phyloP scores from a whole-genome alignment of 257 asterid genomes.

The Plectranthus barbatus region DNA sequence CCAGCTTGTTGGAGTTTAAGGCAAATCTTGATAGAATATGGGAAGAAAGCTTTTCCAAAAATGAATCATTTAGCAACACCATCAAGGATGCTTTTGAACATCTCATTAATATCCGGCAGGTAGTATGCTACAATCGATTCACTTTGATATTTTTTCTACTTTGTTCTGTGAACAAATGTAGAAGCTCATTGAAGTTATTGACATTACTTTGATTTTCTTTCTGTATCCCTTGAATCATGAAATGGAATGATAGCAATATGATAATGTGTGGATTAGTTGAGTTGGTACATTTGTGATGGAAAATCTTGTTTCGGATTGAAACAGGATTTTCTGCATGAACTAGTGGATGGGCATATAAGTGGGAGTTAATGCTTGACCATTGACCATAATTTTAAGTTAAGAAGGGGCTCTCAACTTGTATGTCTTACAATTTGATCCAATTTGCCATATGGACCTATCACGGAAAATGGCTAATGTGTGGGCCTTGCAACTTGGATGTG shows the following conservation, averaged over 20 bases:
- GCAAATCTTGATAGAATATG: conserved; percentile 76
- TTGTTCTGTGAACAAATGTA: background rate
- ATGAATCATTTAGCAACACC: conserved; percentile 85
- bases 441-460: too few species aligned
- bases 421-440: too few species aligned
- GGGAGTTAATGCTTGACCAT: too few species aligned
- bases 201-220: background rate
- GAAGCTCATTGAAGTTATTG: background rate
- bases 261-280: background rate
- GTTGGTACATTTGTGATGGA: background rate
- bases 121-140: conserved; percentile 13
- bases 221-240: background rate
- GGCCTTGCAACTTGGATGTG: too few species aligned
- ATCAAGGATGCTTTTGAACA: conserved; percentile 95
- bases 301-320: background rate
- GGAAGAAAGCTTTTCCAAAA: conserved; percentile 84
- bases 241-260: background rate
- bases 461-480: too few species aligned
- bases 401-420: too few species aligned
- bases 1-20: conserved; percentile 79
- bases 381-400: too few species aligned
- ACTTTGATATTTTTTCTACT: background rate
- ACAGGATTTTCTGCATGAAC: too few species aligned
- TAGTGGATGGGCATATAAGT: too few species aligned
- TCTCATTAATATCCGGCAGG: conserved; percentile 96